A percentile compares a stretch with the other conserved stretches of the same genome.
phyloP scores from a whole-genome alignment of 352 stramenopile species.

The Phytophthora ohioensis region DNA sequence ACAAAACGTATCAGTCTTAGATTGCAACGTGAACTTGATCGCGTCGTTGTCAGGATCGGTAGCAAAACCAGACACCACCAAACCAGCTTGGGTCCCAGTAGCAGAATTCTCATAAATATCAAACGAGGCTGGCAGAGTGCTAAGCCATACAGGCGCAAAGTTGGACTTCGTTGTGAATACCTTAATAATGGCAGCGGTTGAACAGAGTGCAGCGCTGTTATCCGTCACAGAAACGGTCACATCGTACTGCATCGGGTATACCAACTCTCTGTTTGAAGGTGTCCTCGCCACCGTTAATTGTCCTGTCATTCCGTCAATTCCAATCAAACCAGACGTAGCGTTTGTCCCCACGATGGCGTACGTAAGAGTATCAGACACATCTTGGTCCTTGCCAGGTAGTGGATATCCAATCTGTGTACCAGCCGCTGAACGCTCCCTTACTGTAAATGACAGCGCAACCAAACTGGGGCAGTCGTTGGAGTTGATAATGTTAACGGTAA shows the following conservation, averaged over 20 bases:
- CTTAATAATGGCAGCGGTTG: conserved; percentile 23
- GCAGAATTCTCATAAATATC: conserved; percentile 54
- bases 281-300: conserved; percentile 52
- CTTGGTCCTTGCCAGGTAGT: conserved; percentile 60
- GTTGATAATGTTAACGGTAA: conserved; percentile 52
- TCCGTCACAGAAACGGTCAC: conserved; percentile 55
- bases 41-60: conserved; percentile 54
- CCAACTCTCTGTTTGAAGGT: conserved; percentile 40
- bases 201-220: conserved; percentile 41
- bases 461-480: conserved; percentile 71
- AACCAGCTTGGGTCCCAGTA: conserved; percentile 34
- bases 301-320: conserved; percentile 54
- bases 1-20: conserved; percentile 59
- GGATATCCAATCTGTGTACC: conserved; percentile 59
- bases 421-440: conserved; percentile 44
- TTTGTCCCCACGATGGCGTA: conserved; percentile 48
- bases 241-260: conserved; percentile 45
- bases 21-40: conserved; percentile 60
- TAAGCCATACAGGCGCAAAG: conserved; percentile 57
- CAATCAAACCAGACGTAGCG: conserved; percentile 42
- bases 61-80: conserved; percentile 35
- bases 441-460: conserved; percentile 41
- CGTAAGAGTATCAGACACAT: conserved; percentile 52
- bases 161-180: conserved; percentile 58
- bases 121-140: conserved; percentile 36